Conservation (phyloP, 2,329 filamentous ascomycete genomes). For the Colletotrichum truncatum region DNA sequence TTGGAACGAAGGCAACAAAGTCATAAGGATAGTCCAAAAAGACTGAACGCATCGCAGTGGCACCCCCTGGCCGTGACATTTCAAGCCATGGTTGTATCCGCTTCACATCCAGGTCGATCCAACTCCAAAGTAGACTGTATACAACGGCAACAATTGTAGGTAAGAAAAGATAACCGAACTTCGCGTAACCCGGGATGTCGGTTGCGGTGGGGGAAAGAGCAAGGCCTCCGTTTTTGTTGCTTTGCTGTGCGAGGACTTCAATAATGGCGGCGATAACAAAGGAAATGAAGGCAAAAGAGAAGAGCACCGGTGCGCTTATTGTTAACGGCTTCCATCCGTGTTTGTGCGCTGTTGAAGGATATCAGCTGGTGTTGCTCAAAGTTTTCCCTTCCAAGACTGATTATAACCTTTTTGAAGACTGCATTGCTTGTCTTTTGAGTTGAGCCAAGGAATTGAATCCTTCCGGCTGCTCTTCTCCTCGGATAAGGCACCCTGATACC, state of each 20-base stretch:
- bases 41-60: constrained; percentile 53
- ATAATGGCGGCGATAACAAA: constrained; percentile 51
- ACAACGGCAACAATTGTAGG: constrained; percentile 63
- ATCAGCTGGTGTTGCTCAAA: not conserved
- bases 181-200: constrained; percentile 44
- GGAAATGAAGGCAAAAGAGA: constrained; percentile 45
- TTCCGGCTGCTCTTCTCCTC: not conserved
- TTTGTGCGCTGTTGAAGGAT: not conserved
- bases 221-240: constrained; percentile 50
- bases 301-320: constrained; percentile 46
- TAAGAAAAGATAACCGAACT: constrained; percentile 56
- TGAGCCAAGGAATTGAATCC: not conserved
- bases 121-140: constrained; percentile 66
- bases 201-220: constrained; percentile 35
- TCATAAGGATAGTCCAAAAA: constrained; percentile 62
- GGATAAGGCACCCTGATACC: not conserved
- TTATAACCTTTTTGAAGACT: constrained; percentile 13
- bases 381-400: not conserved
- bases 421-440: not conserved
- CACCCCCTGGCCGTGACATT: constrained; percentile 56
- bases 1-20: constrained; percentile 43
- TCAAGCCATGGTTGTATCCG: constrained; percentile 69
- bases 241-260: constrained; percentile 53
- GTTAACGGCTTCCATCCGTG: constrained; percentile 49
- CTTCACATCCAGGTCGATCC: constrained; percentile 68